Conservation (phyloP, 768 basidiomycete species). For the Mycena galericulata region DNA sequence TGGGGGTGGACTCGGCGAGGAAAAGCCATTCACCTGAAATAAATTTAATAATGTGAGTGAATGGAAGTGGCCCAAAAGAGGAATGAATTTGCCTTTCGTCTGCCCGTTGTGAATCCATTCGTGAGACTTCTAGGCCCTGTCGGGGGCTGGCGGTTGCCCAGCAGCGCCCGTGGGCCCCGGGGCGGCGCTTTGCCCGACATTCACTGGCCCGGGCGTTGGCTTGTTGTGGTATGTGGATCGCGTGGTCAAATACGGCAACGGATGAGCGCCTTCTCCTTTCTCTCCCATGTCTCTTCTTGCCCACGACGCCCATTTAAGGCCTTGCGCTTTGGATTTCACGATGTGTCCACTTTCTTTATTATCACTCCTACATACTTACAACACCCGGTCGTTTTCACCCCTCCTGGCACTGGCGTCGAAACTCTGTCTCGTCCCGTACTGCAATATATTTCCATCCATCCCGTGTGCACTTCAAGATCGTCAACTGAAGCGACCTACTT, state of each 20-base stretch:
- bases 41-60: constrained; percentile 32
- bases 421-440: too few species aligned
- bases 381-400: too few species aligned
- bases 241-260: constrained; percentile 24
- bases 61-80: not conserved
- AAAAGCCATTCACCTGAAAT: not conserved
- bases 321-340: too few species aligned
- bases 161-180: constrained; percentile 76
- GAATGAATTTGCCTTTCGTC: constrained; percentile 54
- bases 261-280: too few species aligned
- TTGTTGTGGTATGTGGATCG: constrained; percentile 18
- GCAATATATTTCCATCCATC: too few species aligned
- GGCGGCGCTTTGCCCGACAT: constrained; percentile 89
- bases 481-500: too few species aligned
- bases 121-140: constrained; percentile 75
- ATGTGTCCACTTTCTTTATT: too few species aligned
- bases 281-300: too few species aligned
- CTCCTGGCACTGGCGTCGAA: too few species aligned
- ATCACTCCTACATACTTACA: too few species aligned
- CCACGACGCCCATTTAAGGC: too few species aligned
- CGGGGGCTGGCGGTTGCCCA: constrained; percentile 64
- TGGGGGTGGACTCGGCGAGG: constrained; percentile 40
- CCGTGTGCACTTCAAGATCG: too few species aligned
- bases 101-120: constrained; percentile 49
- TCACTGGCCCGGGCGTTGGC: not conserved